A percentile compares a stretch with the other conserved stretches of the same genome.
phyloP scores from a whole-genome alignment of 2,329 filamentous ascomycete species.

The Pezicula carpinea region DNA sequence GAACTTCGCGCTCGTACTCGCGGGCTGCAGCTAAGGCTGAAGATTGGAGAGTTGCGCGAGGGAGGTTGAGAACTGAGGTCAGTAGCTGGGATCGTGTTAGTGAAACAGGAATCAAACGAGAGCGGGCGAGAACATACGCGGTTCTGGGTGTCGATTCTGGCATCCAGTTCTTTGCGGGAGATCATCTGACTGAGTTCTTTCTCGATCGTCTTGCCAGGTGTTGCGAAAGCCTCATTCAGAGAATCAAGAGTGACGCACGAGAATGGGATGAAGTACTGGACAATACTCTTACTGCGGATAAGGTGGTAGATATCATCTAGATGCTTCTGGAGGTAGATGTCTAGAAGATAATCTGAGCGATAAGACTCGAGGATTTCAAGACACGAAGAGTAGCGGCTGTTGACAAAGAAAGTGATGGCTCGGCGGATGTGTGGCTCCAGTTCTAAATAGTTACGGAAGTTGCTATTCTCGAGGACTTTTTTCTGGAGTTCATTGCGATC shows the following conservation, averaged over 20 bases:
- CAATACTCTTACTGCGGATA: constrained; percentile 87
- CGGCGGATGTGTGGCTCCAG: constrained; percentile 91
- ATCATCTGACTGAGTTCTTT: constrained; percentile 78
- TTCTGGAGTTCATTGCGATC: constrained; percentile 69
- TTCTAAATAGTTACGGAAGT: constrained; percentile 85
- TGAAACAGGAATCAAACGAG: background rate
- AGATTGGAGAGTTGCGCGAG: constrained; percentile 65
- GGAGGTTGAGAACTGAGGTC: constrained; percentile 63
- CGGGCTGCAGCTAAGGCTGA: constrained; percentile 63
- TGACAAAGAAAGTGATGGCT: constrained; percentile 84
- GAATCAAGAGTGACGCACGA: constrained; percentile 78
- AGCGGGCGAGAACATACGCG: constrained; percentile 41
- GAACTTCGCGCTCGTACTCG: constrained; percentile 69
- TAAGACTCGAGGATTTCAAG: constrained; percentile 78
- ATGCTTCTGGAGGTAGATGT: constrained; percentile 77
- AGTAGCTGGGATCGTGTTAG: constrained; percentile 50
- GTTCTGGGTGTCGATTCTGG: constrained; percentile 80
- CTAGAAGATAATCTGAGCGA: constrained; percentile 81
- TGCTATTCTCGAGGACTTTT: constrained; percentile 71
- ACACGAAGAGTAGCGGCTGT: constrained; percentile 82
- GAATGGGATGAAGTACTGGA: constrained; percentile 89
- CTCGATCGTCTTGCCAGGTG: constrained; percentile 58
- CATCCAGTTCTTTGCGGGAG: constrained; percentile 62
- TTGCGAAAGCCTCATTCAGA: constrained; percentile 72
- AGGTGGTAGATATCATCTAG: constrained; percentile 63